Evolutionary conservation across 2,329 filamentous ascomycete species (phyloP), one percentile per base, ranked within the genome.

Genomic region (Ascochyta rabiei): DNA sequence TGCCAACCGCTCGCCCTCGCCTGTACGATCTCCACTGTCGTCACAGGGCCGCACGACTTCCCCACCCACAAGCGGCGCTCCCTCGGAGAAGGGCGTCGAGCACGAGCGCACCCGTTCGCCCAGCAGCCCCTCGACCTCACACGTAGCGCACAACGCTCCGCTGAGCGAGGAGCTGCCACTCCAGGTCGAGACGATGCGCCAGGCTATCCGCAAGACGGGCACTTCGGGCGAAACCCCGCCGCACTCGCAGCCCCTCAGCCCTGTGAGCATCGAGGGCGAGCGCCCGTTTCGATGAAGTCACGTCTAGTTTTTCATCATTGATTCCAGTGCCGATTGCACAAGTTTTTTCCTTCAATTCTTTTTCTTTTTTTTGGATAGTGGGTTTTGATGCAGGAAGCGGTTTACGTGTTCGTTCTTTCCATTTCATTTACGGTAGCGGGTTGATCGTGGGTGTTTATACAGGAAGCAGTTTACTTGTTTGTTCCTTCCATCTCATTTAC

Each of bases 161-260:
- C 74, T 81, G 43, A 79, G 80, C 56, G 82, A 86, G 23, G 93
- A 96, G 59, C 79, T 97, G 56, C 91, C 89, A 47, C 79, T 97
- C 53, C 91, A 89, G 55, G 89, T 97, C 61, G 92, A 97, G 80
- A 97, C 93, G 4, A 96, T 97, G 93, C 84, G 88, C 47, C 92
- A 97, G 76, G 93, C 91, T 15, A 79, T 97, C 69, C 83, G 90
- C 70, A 88, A 90, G 74, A 96, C 92, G 13, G 90, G 87, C 39
- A 96, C 91, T 75, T 86, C 89, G 16, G 93, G 97, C 71, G 77
- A 97, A 53, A 77, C 80, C 34, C 77, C 78, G 31, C 66, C 68
- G 44, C 63, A 70, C 23, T 75, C 69, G 35, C 74, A 76, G 62
- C 73, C 75, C n/a, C 55, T 75, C 58, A 75, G 74, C 49, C 72